These are phyloP conservation scores for Leishmania lainsoni DNA, from an alignment of 208 protist genomes.

Conservation along the genomic window DNA sequence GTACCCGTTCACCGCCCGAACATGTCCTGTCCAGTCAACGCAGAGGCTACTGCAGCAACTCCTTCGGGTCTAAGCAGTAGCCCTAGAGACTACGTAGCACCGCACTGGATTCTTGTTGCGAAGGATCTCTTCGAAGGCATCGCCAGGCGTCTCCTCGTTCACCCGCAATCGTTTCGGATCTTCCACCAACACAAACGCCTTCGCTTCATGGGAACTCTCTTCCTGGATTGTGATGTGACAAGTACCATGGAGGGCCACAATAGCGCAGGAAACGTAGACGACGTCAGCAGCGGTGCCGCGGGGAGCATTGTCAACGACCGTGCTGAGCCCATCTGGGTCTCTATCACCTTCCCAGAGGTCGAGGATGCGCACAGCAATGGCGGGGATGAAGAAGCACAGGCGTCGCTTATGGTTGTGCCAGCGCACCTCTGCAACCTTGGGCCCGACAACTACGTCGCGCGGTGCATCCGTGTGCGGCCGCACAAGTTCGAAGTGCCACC, in stretches of 20 bases:
- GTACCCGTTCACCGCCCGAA: constrained; percentile 35
- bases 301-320: constrained; percentile 19
- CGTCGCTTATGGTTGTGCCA: constrained; percentile 37
- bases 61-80: not conserved
- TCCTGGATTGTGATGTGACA: constrained; percentile 49
- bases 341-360: constrained; percentile 39
- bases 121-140: constrained; percentile 70
- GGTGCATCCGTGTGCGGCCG: constrained; percentile 56
- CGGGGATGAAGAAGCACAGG: constrained; percentile 22
- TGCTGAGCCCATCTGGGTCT: constrained; percentile 63
- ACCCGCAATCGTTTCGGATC: constrained; percentile 68
- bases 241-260: not conserved
- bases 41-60: not conserved
- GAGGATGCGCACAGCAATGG: not conserved
- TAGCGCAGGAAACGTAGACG: not conserved
- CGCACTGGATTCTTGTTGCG: constrained; percentile 50
- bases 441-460: constrained; percentile 46
- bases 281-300: not conserved
- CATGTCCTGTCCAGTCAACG: constrained; percentile 11
- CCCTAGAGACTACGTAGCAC: not conserved
- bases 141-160: constrained; percentile 47
- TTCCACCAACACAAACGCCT: constrained; percentile 59
- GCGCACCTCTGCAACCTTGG: constrained; percentile 51
- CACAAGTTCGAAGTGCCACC: constrained; percentile 46
- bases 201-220: constrained; percentile 62